Evolutionary conservation across 2,329 filamentous ascomycete genomes (phyloP).

Genomic region (Pestalotiopsis sp.): DNA sequence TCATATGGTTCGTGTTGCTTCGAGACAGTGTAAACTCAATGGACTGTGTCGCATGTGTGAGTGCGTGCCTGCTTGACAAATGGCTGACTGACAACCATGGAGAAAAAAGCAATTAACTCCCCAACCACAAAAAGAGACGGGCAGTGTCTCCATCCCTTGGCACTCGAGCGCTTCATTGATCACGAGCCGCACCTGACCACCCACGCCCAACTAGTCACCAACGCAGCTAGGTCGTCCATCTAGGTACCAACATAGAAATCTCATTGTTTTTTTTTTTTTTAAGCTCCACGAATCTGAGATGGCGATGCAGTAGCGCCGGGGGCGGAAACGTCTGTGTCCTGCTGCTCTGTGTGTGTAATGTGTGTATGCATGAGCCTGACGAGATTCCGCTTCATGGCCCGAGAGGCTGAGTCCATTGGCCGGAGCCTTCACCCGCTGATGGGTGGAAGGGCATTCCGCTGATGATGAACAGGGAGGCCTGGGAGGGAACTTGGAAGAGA

Average conservation of each 20-base stretch:
- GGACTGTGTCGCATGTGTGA: background rate
- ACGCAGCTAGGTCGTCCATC: background rate
- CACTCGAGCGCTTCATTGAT: background rate
- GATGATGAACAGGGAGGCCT: background rate
- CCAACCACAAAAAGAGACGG: background rate
- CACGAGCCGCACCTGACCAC: background rate
- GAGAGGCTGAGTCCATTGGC: background rate
- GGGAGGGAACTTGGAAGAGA: background rate
- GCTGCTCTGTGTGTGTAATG: background rate
- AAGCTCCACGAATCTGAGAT: background rate
- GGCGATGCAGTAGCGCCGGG: background rate
- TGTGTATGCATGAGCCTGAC: background rate
- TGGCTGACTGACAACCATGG: background rate
- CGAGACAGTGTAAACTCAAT: background rate
- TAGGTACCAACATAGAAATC: background rate
- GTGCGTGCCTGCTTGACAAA: background rate
- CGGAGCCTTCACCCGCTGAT: background rate
- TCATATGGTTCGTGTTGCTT: background rate
- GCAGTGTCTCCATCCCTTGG: background rate
- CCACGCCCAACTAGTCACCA: background rate
- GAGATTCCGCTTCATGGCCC: background rate
- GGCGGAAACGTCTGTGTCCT: background rate
- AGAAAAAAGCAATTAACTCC: background rate
- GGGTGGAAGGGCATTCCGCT: background rate
- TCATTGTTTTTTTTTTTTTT: background rate